Evolutionary conservation across 305 asterid genomes (phyloP), one percentile per base, ranked within the genome.

Genomic region (Ilex paraguariensis): DNA sequence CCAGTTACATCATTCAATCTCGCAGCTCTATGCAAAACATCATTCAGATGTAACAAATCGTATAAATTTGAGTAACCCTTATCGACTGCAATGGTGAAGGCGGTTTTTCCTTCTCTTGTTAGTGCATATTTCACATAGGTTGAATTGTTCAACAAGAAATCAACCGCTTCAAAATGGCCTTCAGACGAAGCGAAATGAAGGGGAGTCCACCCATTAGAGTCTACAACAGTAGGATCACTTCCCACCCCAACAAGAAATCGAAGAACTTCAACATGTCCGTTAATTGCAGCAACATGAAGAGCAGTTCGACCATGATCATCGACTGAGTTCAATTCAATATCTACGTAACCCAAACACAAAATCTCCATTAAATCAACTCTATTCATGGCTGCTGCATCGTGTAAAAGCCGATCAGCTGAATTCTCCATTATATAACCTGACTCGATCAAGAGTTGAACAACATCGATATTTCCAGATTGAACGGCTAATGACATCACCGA

Each of bases 11-110:
- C 94, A 12, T 73, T 79, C 13, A 55, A 51, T 16, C 81, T 64
- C 3, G 95, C 94, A 0, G 88, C 89, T 51, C 79, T 62, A 0
- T 87, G 95, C 70, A 90, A 57, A 45, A 48, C 54, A 28, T 87
- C 91, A 0, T 81, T 77, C 13, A 80, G 70, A 13, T 62, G 81
- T 62, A 87, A 36, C 46, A 66, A n/a, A 31, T 82, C 86, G 21
- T 72, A 82, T 45, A 87, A 44, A 13, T 75, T 62, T 0, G 68
- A 45, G n/a, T 90, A 66, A 5, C 84, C 85, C 51, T 56, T 66
- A 0, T 82, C 95, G 5, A 54, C 81, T 0, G 92, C 97, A 8
- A 85, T 40, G 10, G 73, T 77, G 30, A 63, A 87, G 0, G 92
- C 83, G 8, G 91, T 85, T 61, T 76, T 83, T 4, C 90, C 87